A percentile compares a stretch with the other conserved stretches of the same genome.
Evolutionary conservation across 129 eudicot genomes (phyloP).

Genomic region (Oenanthe sinensis): DNA sequence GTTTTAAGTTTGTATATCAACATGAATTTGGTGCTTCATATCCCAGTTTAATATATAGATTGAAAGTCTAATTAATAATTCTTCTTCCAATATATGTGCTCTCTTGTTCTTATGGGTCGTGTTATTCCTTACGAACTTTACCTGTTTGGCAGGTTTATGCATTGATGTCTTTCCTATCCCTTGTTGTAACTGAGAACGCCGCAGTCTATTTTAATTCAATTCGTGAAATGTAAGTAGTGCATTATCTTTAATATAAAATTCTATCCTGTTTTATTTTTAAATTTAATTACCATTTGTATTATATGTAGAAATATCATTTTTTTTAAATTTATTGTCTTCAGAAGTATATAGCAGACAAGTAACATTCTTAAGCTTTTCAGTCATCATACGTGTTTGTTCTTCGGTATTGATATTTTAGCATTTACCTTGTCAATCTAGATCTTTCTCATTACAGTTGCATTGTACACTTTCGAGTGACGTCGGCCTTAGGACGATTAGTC

Average conservation of each 20-base stretch:
- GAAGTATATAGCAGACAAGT: neutral
- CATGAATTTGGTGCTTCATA: neutral
- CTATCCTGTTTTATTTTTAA: neutral
- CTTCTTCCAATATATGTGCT: neutral
- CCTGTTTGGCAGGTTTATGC: slow-evolving; percentile 61
- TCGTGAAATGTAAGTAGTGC: slow-evolving; percentile 71
- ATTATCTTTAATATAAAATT: neutral
- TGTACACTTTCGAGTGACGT: neutral
- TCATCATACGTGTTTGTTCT: neutral
- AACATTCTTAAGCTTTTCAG: neutral
- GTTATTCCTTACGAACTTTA: neutral
- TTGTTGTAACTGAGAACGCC: slow-evolving; percentile 29
- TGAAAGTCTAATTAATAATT: neutral
- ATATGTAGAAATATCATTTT: neutral
- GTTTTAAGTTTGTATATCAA: neutral
- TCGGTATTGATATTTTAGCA: neutral
- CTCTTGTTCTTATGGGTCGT: neutral
- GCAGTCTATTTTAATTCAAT: slow-evolving; percentile 67
- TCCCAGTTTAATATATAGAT: neutral
- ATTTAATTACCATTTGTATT: neutral
- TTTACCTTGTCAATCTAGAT: neutral
- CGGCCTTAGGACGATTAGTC: neutral
- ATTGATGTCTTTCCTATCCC: slow-evolving; percentile 79
- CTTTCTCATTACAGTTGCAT: neutral
- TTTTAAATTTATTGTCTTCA: neutral